Conservation (phyloP, 768 basidiomycete species). For the Pisolithus marmoratus region DNA sequence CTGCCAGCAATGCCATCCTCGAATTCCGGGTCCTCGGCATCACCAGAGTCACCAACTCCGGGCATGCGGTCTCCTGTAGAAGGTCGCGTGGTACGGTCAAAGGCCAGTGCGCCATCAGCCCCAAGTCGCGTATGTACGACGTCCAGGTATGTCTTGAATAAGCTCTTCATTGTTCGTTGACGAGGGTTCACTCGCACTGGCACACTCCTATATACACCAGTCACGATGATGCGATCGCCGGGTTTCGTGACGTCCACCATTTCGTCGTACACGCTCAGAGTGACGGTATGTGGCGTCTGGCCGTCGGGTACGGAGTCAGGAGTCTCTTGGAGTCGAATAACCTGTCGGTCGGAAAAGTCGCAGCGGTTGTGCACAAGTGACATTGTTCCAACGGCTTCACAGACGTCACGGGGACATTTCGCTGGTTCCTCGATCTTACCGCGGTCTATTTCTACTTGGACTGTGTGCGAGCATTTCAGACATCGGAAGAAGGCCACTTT, state of each 20-base stretch:
- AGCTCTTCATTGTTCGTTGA: conserved; percentile 84
- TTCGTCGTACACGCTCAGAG: conserved; percentile 96
- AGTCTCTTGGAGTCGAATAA: conserved; percentile 93
- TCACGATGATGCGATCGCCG: conserved; percentile 86
- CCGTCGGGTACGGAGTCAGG: conserved; percentile 98
- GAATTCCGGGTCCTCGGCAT: conserved; percentile 61
- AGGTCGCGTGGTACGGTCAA: conserved; percentile 74
- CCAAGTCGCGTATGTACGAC: conserved; percentile 88
- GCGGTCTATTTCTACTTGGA: conserved; percentile 95
- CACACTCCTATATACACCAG: conserved; percentile 92
- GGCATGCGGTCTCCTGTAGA: conserved; percentile 63
- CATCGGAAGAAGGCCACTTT: conserved; percentile 98
- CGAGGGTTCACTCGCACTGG: conserved; percentile 94
- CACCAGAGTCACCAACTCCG: conserved; percentile 65
- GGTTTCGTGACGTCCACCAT: conserved; percentile 96
- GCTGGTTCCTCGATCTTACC: conserved; percentile 94
- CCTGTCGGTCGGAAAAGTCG: conserved; percentile 94
- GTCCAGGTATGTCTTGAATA: conserved; percentile 98
- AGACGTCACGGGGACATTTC: conserved; percentile 90
- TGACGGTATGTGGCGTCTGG: conserved; percentile 97
- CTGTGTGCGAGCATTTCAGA: conserved; percentile 91
- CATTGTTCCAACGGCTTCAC: conserved; percentile 84
- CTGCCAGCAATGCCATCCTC: conserved; percentile 37
- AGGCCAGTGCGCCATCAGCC: conserved; percentile 52
- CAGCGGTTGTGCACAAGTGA: conserved; percentile 95